Base-by-base conservation (phyloP, 345 rosid genomes). In the Aegle marmelos region DNA sequence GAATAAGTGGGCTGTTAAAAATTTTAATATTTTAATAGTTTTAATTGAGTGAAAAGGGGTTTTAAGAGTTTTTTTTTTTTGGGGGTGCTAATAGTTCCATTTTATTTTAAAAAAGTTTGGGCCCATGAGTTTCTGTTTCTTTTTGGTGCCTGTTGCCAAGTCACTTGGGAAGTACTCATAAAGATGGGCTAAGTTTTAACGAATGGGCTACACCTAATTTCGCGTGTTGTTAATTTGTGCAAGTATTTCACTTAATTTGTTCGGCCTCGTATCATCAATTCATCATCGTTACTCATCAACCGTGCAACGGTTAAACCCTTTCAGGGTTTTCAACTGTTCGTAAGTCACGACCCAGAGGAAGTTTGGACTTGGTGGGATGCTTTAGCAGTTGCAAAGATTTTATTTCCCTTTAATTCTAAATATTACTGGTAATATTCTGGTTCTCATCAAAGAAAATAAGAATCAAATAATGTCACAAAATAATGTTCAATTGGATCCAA, bases 381-480 rank as follows among this genome's bases (percentile, higher is more conserved):
- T 68, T 45, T 16, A 68, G 11, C 50, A 28, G 36, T 5, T 28
- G 24, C 45, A 70, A 5, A 67, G 5, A 36, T 72, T 1, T 65
- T 53, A 45, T 16, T 39, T 22, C 30, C 10, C 67, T 41, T 72
- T 66, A 9, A 4, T 73, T 66, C 5, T 79, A 3, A 28, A 58
- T 16, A 10, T 25, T 0, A 14, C 24, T 9, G 33, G 36, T 8
- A 17, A 33, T 53, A 16, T 53, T 53, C 22, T 53, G 21, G 0
- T 17, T 53, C 57, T 53, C 57, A 16, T 53, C 0, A 5, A 17
- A 19, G 57, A 53, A 53, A 53, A 62, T n/a, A 68, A 74, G 72
- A 65, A 59, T n/a, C 50, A 2, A 69, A 54, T 54, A 9, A 82
- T 82, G 81, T 70, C 76, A 10, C 73, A 74, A 33, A 39, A 57